A percentile compares a stretch with the other conserved stretches of the same genome.
phyloP scores from a whole-genome alignment of 129 eudicot species.

The Helichrysum umbraculigerum region DNA sequence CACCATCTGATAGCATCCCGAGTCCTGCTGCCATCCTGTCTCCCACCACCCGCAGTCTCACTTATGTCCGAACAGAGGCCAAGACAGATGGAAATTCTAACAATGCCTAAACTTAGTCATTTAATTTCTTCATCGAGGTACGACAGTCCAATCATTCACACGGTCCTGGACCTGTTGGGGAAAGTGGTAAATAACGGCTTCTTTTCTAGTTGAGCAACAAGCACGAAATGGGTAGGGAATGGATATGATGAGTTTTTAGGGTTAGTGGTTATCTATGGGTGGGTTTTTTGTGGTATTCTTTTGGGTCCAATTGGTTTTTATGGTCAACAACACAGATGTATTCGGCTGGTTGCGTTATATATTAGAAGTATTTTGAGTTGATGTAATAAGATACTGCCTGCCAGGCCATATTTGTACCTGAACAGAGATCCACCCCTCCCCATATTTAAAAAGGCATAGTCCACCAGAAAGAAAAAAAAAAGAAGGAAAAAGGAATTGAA shows the following conservation, averaged over 20 bases:
- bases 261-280: conserved; percentile 13
- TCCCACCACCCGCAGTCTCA: conserved; percentile 63
- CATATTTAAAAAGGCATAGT: not conserved
- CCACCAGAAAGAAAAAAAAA: conserved; percentile 5
- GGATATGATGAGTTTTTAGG: conserved; percentile 13
- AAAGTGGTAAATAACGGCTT: not conserved
- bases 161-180: not conserved
- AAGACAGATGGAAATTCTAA: conserved; percentile 51
- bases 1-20: conserved; percentile 32
- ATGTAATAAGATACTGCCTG: conserved; percentile 30
- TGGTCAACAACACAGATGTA: conserved; percentile 6
- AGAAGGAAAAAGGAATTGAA: not conserved
- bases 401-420: conserved; percentile 21
- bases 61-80: conserved; percentile 64
- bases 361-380: conserved; percentile 17
- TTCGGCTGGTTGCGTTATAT: conserved; percentile 16
- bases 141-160: conserved; percentile 5
- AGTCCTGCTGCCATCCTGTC: conserved; percentile 31
- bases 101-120: conserved; percentile 24
- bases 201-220: conserved; percentile 26
- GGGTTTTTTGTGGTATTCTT: conserved; percentile 20
- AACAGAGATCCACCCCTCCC: conserved; percentile 1
- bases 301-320: conserved; percentile 22
- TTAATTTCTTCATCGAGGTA: not conserved
- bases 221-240: conserved; percentile 10